Conservation (phyloP, 2,329 filamentous ascomycete species). For the Pseudocercospora macadamiae region DNA sequence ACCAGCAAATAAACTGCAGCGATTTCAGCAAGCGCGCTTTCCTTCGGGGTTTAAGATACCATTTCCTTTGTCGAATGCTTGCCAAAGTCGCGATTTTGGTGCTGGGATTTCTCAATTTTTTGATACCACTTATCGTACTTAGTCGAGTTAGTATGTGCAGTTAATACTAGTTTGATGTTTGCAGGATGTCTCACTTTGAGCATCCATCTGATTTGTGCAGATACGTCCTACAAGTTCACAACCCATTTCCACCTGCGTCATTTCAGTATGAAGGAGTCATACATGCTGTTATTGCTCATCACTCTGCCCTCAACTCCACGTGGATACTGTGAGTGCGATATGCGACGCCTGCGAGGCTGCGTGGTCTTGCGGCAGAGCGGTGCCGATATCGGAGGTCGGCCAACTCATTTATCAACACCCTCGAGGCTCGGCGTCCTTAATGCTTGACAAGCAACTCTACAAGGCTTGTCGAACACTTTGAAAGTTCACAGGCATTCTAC, state of each 20-base stretch:
- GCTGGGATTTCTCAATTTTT: conserved; percentile 16
- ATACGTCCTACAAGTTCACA: too few relatives aligned
- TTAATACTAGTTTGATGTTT: conserved; percentile 9
- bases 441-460: too few relatives aligned
- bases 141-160: conserved; percentile 10
- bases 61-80: conserved; percentile 18
- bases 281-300: background rate
- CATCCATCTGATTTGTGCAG: background rate
- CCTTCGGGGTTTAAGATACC: conserved; percentile 16
- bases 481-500: too few relatives aligned
- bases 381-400: conserved; percentile 2
- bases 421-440: too few relatives aligned
- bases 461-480: too few relatives aligned
- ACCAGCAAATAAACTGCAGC: conserved; percentile 7
- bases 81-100: conserved; percentile 11
- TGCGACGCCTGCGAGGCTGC: background rate
- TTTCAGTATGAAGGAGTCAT: too few relatives aligned
- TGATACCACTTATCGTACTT: conserved; percentile 20
- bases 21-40: conserved; percentile 14
- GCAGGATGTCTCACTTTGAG: background rate
- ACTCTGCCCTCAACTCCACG: background rate
- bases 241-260: too few relatives aligned
- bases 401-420: too few relatives aligned
- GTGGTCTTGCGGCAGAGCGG: background rate
- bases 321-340: background rate